Percentiles rank a stretch among this genome's conserved stretches.
phyloP scores from a whole-genome alignment of 2,329 filamentous ascomycete species.

The Coniochaeta pulveracea region DNA sequence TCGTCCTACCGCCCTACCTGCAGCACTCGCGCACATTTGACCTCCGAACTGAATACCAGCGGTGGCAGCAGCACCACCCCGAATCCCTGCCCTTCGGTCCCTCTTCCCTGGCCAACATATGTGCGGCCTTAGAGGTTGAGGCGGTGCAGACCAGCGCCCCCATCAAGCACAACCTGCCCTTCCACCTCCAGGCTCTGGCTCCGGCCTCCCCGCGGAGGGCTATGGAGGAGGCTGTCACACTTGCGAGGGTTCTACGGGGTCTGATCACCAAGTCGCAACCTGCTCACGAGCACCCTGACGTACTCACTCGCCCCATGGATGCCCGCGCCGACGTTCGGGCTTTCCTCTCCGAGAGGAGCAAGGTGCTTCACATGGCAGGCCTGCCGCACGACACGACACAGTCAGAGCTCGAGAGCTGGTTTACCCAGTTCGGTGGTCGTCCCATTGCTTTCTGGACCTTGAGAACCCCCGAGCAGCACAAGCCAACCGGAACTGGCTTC shows the following conservation, averaged over 20 bases:
- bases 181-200: constrained; percentile 91
- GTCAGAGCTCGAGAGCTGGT: constrained; percentile 98
- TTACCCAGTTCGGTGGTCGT: constrained; percentile 94
- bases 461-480: constrained; percentile 94
- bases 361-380: constrained; percentile 95
- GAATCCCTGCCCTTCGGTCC: constrained; percentile 95
- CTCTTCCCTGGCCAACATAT: constrained; percentile 93
- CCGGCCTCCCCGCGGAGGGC: constrained; percentile 91
- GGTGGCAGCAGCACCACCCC: constrained; percentile 97
- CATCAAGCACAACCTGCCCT: constrained; percentile 97
- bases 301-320: constrained; percentile 91
- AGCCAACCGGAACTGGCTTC: constrained; percentile 97
- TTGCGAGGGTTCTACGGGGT: constrained; percentile 83
- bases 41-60: constrained; percentile 91
- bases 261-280: constrained; percentile 95
- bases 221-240: constrained; percentile 93
- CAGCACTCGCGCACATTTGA: constrained; percentile 98
- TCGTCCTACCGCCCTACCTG: constrained; percentile 89
- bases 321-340: constrained; percentile 91
- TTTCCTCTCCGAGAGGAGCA: constrained; percentile 91
- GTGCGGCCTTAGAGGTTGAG: constrained; percentile 94
- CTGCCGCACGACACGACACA: constrained; percentile 96
- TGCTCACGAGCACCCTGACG: constrained; percentile 84
- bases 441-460: constrained; percentile 99
- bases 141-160: constrained; percentile 94